Percentiles rank a stretch among this genome's conserved stretches.
phyloP scores from a whole-genome alignment of 129 eudicot species.

The Centaurea solstitialis region DNA sequence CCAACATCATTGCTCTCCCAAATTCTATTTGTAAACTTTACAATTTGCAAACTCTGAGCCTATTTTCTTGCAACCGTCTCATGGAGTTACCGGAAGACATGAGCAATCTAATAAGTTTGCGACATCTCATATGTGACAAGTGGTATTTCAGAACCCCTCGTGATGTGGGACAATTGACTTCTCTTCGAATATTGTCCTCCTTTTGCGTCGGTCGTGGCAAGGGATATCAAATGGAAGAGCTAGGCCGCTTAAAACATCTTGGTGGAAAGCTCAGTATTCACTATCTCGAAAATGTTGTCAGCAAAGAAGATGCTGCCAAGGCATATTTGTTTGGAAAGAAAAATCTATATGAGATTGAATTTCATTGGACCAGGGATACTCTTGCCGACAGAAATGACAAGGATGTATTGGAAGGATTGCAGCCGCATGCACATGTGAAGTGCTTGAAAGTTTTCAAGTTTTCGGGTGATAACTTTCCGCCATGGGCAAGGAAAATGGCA shows the following conservation, averaged over 20 bases:
- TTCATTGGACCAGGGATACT: not conserved
- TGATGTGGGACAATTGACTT: conserved; percentile 13
- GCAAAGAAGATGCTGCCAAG: conserved; percentile 21
- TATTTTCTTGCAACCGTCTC: not conserved
- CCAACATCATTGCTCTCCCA: conserved; percentile 3
- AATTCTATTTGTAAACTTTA: conserved; percentile 24
- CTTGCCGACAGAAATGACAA: conserved; percentile 1
- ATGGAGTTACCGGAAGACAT: conserved; percentile 4
- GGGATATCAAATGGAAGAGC: conserved; percentile 25
- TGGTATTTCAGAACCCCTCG: not conserved
- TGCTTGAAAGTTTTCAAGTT: not conserved
- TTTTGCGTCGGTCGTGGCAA: conserved; percentile 11
- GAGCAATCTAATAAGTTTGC: conserved; percentile 13
- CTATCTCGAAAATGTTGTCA: conserved; percentile 7
- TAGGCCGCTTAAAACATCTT: conserved; percentile 19
- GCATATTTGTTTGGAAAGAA: conserved; percentile 27
- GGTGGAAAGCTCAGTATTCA: conserved; percentile 21
- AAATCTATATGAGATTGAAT: conserved; percentile 2
- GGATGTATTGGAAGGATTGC: conserved; percentile 26
- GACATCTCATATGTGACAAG: not conserved
- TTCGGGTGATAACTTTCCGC: conserved; percentile 14
- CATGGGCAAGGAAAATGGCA: conserved; percentile 12
- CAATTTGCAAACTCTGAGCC: conserved; percentile 17
- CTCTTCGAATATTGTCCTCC: not conserved
- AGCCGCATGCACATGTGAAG: conserved; percentile 21